phyloP scores from a whole-genome alignment of 352 stramenopile species.

The Pythium graminicola region DNA sequence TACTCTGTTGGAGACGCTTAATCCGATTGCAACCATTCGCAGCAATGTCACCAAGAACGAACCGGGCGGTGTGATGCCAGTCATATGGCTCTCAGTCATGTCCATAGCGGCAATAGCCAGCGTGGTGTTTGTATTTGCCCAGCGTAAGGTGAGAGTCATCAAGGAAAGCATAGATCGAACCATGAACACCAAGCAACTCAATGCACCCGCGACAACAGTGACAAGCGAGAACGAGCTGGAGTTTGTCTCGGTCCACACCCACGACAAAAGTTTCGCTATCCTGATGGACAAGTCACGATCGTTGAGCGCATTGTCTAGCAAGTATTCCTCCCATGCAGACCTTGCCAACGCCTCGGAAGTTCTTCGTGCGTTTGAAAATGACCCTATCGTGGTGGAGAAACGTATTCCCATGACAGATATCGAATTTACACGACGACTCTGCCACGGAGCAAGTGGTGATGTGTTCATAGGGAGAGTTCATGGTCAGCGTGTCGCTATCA shows the following conservation, averaged over 20 bases:
- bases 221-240: constrained; percentile 6
- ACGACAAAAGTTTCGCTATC: not conserved
- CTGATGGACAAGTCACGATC: constrained; percentile 1
- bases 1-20: constrained; percentile 18
- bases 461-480: constrained; percentile 35
- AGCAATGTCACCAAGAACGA: not conserved
- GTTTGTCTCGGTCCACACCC: constrained; percentile 6
- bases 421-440: constrained; percentile 29
- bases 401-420: constrained; percentile 54
- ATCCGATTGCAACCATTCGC: not conserved
- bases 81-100: constrained; percentile 10
- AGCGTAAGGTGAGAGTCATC: not conserved
- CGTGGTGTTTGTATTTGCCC: not conserved
- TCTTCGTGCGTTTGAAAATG: constrained; percentile 43
- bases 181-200: constrained; percentile 6
- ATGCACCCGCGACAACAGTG: not conserved
- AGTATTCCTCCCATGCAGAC: constrained; percentile 34
- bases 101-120: not conserved
- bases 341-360: constrained; percentile 38
- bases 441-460: constrained; percentile 32
- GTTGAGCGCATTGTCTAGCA: constrained; percentile 3
- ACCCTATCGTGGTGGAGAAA: constrained; percentile 35
- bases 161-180: not conserved
- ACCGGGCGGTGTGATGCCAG: constrained; percentile 1
- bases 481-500: constrained; percentile 36